Percentiles rank a stretch among this genome's conserved stretches.
phyloP scores from a whole-genome alignment of 2,329 filamentous ascomycete genomes.

The Penicillium expansum region DNA sequence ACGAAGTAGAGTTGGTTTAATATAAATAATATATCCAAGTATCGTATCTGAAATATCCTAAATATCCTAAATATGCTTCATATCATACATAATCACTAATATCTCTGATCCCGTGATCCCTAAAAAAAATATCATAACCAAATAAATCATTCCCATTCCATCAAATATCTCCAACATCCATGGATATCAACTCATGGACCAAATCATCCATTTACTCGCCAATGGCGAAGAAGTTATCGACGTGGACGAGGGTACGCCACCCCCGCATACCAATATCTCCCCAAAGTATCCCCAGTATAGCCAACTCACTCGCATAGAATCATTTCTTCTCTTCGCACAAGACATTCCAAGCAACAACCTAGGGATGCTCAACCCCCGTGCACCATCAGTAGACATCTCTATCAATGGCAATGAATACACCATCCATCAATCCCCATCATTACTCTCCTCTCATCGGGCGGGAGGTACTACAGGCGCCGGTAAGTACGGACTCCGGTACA shows the following conservation, averaged over 20 bases:
- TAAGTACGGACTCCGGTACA: conserved; percentile 29
- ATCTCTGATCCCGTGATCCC: conserved; percentile 16
- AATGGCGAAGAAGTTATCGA: conserved; percentile 52
- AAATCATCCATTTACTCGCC: conserved; percentile 37
- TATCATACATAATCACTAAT: background rate
- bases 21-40: no score
- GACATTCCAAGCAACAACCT: conserved; percentile 71
- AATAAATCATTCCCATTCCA: background rate
- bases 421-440: conserved; percentile 77
- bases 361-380: conserved; percentile 76
- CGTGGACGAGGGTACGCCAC: conserved; percentile 57
- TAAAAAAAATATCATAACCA: background rate
- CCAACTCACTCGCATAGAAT: conserved; percentile 57
- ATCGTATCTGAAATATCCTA: background rate
- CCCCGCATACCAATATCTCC: background rate
- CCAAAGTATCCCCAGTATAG: background rate
- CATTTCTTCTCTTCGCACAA: conserved; percentile 81
- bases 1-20: no score
- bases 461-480: conserved; percentile 72
- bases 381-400: conserved; percentile 62
- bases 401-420: conserved; percentile 68
- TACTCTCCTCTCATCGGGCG: conserved; percentile 72
- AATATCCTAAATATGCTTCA: background rate
- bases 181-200: conserved; percentile 5
- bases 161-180: background rate